These are phyloP conservation scores for Mortierella sp. DNA, from an alignment of 371 early-diverging fungal genomes.

Conservation along the genomic window DNA sequence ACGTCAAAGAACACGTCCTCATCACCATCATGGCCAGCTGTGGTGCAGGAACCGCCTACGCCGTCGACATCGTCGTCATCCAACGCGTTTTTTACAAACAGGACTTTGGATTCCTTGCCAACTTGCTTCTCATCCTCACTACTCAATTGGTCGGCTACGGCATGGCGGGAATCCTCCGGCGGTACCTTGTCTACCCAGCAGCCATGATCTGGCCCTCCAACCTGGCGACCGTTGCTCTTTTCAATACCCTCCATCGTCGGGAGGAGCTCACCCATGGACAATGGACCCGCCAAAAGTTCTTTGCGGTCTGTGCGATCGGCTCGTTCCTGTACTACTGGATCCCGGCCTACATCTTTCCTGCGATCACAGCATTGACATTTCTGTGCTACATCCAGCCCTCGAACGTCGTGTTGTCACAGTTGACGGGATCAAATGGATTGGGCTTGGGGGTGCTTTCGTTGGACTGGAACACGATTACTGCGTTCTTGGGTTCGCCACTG, in stretches of 20 bases:
- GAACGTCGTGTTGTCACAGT: slow-evolving; percentile 65
- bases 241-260: slow-evolving; percentile 75
- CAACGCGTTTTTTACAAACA: slow-evolving; percentile 76
- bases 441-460: slow-evolving; percentile 43
- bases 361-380: slow-evolving; percentile 65
- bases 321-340: slow-evolving; percentile 67
- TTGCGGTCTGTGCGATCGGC: slow-evolving; percentile 68
- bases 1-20: slow-evolving; percentile 82
- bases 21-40: slow-evolving; percentile 65
- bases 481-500: slow-evolving; percentile 43
- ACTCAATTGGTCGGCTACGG: slow-evolving; percentile 88
- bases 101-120: slow-evolving; percentile 72
- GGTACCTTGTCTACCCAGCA: slow-evolving; percentile 82
- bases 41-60: slow-evolving; percentile 74
- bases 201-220: slow-evolving; percentile 91
- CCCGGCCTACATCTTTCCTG: slow-evolving; percentile 70
- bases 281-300: slow-evolving; percentile 63
- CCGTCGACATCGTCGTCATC: slow-evolving; percentile 81
- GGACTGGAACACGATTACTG: slow-evolving; percentile 54
- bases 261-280: slow-evolving; percentile 60
- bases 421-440: slow-evolving; percentile 60
- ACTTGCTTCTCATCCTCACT: slow-evolving; percentile 72
- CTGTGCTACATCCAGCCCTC: slow-evolving; percentile 77
- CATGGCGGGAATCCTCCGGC: slow-evolving; percentile 82
- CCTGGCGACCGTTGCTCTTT: slow-evolving; percentile 80